Evolutionary conservation across 192 early-diverging fungal species (phyloP).

Genomic region (Bifiguratus adelaidae): DNA sequence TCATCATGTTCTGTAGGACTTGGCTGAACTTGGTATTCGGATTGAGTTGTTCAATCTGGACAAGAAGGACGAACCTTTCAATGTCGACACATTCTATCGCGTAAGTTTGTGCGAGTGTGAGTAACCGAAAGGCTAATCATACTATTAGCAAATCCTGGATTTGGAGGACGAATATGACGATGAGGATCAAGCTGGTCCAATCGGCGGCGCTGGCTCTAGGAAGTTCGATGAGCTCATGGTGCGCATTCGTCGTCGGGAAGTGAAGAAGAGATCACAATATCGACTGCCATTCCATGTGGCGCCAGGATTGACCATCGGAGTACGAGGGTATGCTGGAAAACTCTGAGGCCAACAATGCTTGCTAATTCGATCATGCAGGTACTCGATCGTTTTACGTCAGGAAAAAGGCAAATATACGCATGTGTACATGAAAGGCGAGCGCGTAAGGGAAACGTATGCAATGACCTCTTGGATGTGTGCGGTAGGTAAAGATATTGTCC

Average conservation of each 20-base stretch:
- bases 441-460: slow-evolving; percentile 40
- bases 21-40: slow-evolving; percentile 41
- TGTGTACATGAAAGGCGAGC: slow-evolving; percentile 33
- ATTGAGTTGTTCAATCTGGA: slow-evolving; percentile 56
- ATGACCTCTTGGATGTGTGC: slow-evolving; percentile 50
- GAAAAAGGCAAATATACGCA: slow-evolving; percentile 25
- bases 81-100: slow-evolving; percentile 45
- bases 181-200: slow-evolving; percentile 5
- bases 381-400: slow-evolving; percentile 44
- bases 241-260: slow-evolving; percentile 46
- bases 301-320: slow-evolving; percentile 49
- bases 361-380: slow-evolving; percentile 17
- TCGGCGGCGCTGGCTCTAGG: background rate
- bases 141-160: slow-evolving; percentile 20
- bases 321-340: slow-evolving; percentile 40
- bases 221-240: slow-evolving; percentile 38
- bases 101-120: slow-evolving; percentile 14
- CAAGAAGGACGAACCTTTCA: slow-evolving; percentile 31
- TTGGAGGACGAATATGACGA: slow-evolving; percentile 15
- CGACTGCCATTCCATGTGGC: slow-evolving; percentile 50
- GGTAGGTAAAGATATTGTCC: slow-evolving; percentile 20
- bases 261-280: slow-evolving; percentile 47
- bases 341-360: background rate
- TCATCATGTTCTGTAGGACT: slow-evolving; percentile 28
- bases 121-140: background rate